phyloP scores from a whole-genome alignment of 768 basidiomycete species.

The Xerocomus potaroensis region DNA sequence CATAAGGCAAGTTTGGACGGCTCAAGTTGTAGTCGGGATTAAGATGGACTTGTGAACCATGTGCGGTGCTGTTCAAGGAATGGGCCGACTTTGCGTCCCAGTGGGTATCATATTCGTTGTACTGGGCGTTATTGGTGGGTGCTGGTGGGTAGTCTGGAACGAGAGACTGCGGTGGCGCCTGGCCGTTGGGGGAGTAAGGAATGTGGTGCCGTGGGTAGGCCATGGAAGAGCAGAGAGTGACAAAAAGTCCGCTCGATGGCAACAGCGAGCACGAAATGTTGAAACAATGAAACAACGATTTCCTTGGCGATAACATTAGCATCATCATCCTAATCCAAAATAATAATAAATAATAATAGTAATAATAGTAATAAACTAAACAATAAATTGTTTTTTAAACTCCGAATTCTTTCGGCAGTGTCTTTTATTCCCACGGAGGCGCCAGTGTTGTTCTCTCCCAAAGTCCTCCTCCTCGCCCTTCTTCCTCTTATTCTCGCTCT shows the following conservation, averaged over 20 bases:
- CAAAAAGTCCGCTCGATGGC: constrained; percentile 19
- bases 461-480: constrained; percentile 25
- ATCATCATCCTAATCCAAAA: neutral
- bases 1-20: constrained; percentile 37
- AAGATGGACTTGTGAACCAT: constrained; percentile 71
- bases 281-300: too few relatives aligned
- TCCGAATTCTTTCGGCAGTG: constrained; percentile 36
- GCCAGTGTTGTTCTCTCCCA: constrained; percentile 42
- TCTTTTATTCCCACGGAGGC: constrained; percentile 36
- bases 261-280: neutral
- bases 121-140: constrained; percentile 33
- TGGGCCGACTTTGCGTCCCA: constrained; percentile 53
- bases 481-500: constrained; percentile 29
- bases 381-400: too few relatives aligned
- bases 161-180: constrained; percentile 30
- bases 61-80: constrained; percentile 55
- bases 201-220: constrained; percentile 51
- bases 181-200: constrained; percentile 40
- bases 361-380: constrained; percentile 17
- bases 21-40: constrained; percentile 58
- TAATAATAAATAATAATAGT: neutral
- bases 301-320: constrained; percentile 6
- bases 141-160: constrained; percentile 36
- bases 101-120: constrained; percentile 41
- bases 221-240: constrained; percentile 34